Percentiles rank a stretch among this genome's conserved stretches.
Conservation (phyloP, 2,329 filamentous ascomycete genomes). For the Colletotrichum sp. region DNA sequence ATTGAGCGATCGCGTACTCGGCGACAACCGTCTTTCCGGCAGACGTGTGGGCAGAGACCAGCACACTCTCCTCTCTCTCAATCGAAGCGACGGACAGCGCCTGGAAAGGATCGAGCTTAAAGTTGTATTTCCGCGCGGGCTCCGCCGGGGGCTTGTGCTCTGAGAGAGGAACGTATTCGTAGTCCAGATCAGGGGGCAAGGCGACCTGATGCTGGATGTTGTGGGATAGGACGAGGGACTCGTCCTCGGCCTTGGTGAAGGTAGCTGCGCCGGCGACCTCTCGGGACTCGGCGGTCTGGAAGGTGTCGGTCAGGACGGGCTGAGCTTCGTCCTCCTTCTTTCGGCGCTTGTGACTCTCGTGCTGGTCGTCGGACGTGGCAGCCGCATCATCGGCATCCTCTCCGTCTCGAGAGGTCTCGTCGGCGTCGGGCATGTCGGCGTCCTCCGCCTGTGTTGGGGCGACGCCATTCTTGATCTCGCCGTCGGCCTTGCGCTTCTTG, state of each 20-base stretch:
- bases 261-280: slow-evolving; percentile 84
- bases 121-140: slow-evolving; percentile 84
- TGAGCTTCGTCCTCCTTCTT: slow-evolving; percentile 67
- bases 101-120: slow-evolving; percentile 97
- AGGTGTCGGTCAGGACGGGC: slow-evolving; percentile 89
- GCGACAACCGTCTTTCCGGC: slow-evolving; percentile 98
- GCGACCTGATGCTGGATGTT: slow-evolving; percentile 99
- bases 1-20: slow-evolving; percentile 97
- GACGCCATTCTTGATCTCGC: slow-evolving; percentile 67
- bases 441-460: slow-evolving; percentile 34
- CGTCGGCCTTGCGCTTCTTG: slow-evolving; percentile 89
- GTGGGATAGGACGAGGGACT: slow-evolving; percentile 85
- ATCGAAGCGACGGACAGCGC: slow-evolving; percentile 94
- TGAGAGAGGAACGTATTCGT: slow-evolving; percentile 93
- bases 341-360: slow-evolving; percentile 61
- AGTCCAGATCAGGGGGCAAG: slow-evolving; percentile 90
- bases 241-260: slow-evolving; percentile 64
- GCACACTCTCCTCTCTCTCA: slow-evolving; percentile 91
- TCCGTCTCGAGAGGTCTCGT: slow-evolving; percentile 44
- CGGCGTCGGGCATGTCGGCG: slow-evolving; percentile 49
- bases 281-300: slow-evolving; percentile 92
- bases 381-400: slow-evolving; percentile 33
- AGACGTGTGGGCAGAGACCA: slow-evolving; percentile 96
- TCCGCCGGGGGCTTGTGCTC: slow-evolving; percentile 89
- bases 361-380: slow-evolving; percentile 34